Base-by-base conservation (phyloP, 768 basidiomycete genomes). In the Phylloporus arenicola region DNA sequence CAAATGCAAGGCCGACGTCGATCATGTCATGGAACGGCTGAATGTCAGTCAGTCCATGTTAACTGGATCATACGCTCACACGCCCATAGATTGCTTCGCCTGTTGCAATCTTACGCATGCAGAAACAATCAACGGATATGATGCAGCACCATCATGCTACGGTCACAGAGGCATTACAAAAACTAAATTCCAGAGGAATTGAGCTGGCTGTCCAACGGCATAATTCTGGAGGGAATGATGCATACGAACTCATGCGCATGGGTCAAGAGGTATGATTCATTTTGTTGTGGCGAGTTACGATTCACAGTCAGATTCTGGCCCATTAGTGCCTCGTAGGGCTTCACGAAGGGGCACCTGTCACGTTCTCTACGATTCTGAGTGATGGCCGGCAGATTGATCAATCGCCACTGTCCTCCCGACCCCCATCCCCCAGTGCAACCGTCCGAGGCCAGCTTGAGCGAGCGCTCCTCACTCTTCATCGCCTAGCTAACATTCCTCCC, bases 401-500 rank as follows among this genome's bases (percentile, higher is more conserved):
- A 39, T 67, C 64, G 0, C 63, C 67, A 19, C 1, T 17, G 14
- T 20, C 55, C 25, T 65, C 60, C 3, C 43, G 51, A 6, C 53
- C 65, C 2, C 19, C 63, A n/a, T 63, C 65, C 24, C 61, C 65
- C 20, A 37, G 30, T 17, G 43, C 55, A 7, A 67, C 56, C 8
- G 65, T 63, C 19, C 65, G 69, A 17, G 61, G 71, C 14, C 68
- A 77, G 59, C 69, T 72, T 52, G 74, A 78, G 59, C 64, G 68
- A 46, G 76, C 75, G 6, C 64, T 81, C 16, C 61, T 75, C 8
- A 68, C 72, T 14, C 67, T 83, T 20, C 78, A 81, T 50, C 68
- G 68, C 7, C 64, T 72, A 33, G 80, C 80, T 2, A 78, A 77
- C 3, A 74, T 81, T 33, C 75, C 75, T 13, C 82, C 82, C 1